Base-by-base conservation (phyloP, 768 basidiomycete genomes). In the Lactarius quietus region DNA sequence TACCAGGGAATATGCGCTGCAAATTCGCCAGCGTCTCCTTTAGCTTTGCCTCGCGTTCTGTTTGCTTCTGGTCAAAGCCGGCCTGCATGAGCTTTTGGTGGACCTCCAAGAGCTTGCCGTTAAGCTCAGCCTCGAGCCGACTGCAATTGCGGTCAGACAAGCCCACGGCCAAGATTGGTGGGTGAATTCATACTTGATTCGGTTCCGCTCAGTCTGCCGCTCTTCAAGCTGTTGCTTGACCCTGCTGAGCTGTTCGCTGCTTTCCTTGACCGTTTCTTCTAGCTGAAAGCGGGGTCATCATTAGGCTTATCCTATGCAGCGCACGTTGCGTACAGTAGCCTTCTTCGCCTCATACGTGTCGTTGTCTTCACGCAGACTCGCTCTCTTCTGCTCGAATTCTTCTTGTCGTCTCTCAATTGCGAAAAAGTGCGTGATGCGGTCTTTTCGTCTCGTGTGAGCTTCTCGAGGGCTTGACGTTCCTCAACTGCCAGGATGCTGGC, bases 1-100 rank as follows among this genome's bases (percentile, higher is more conserved):
- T 59, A 89, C 93, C 93, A 51, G 93, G 92, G 78, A 98, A 98
- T 43, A 96, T 86, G 1, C 92, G 82, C 72, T 95, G 94, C 64
- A 99, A 76, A 71, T 82, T 92, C 0, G 85, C 78, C 33, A 98
- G 78, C 0, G 89, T 93, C 73, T 98, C 95, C 74, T 94, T 96
- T 63, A 96, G 79, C 73, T 82, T 87, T 6, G 77, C 80, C 71
- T 98, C 95, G 28, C 88, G 83, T 72, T 98, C 93, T 0, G 87
- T 87, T 75, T 97, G 93, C 54, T 87, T 86, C 76, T 81, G 89
- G 72, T 98, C 95, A 1, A 92, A 88, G 33, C 93, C 92, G 1
- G 95, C 95, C 73, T 95, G 91, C 17, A 94, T 79, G 3, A 99
- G 83, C 72, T 97, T 89, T 55, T 87, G 83, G 72, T 92, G 90